Base-by-base conservation (phyloP, 768 basidiomycete genomes). In the Tubosaeta sp. region DNA sequence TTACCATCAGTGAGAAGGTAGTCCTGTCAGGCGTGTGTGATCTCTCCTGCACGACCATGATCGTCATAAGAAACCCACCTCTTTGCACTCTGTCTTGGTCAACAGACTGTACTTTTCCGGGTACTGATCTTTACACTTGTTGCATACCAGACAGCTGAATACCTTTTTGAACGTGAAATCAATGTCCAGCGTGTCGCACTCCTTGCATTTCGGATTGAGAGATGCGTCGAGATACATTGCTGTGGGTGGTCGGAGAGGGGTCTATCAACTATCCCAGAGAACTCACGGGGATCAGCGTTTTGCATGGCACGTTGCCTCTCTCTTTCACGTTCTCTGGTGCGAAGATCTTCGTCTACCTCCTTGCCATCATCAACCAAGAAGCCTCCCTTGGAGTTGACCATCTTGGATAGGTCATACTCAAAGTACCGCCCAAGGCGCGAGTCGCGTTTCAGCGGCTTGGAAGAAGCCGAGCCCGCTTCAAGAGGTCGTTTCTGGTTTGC, bases 21-120 rank as follows among this genome's bases (percentile, higher is more conserved):
- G 72, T 98, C 95, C 88, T 91, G 50, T 43, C 38, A 16, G 16
- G 9, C 13, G 5, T 33, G 29, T 35, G 29, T 31, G 48, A 53
- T 34, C 59, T 43, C 59, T 43, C 47, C 50, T 31, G 31, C 7
- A 6, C 32, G 43, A n/a, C 34, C 31, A 38, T 7, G 8, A 51
- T 26, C 3, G 42, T n/a, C 39, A 46, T 29, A 31, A 16, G 38
- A 29, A 7, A 63, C 81, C 41, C 57, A 88, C 91, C 76, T 92
- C 88, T 71, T 95, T 97, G 70, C 95, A 98, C 72, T 99, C 97
- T 0, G 97, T 97, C 74, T 99, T 99, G 6, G 97, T 99, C 51
- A 99, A 70, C 7, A 99, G 75, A 66, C 92, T 91, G 65, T 97
- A 99, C 69, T 86, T 91, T 62, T 97, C 95, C 7, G 94, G 91